Evolutionary conservation across 2,329 filamentous ascomycete species (phyloP), one percentile per base, ranked within the genome.

Genomic region (Diaporthe capsici): DNA sequence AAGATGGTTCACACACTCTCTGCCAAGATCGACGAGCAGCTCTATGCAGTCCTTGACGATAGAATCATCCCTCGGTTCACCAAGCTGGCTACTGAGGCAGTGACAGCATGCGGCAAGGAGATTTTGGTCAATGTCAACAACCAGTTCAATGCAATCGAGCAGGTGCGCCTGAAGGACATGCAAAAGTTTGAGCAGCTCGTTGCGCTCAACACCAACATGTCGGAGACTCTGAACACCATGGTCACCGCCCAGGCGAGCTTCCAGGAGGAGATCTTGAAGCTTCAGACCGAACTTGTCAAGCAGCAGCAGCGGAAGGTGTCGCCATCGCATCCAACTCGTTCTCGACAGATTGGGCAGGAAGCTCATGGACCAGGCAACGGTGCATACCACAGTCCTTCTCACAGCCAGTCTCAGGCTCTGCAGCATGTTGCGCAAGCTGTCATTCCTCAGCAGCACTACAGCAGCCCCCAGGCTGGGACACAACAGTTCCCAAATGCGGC

Each of bases 181-280:
- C 86, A 87, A 78, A 95, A 95, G 88, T 93, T 96, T 75, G 91
- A 94, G 72, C 90, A 94, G 80, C 88, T 96, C n/a, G 88, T 92
- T 10, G 88, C 89, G 20, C 88, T 94, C 42, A 91, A 95, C 6
- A 89, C 89, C 44, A 89, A 90, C 34, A 87, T 96, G 75, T 90
- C 92, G 3, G 91, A 93, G 77, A 94, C 92, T 60, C 88, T 96
- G 34, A 90, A 91, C 53, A 90, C 90, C 17, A 92, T 96, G 92
- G 92, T 92, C 7, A 85, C 90, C 7, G 89, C 90, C 1, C 94
- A 96, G 84, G 85, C 90, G 5, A 89, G 93, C 73, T 91, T 95
- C 78, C 93, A 95, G 82, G 89, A 89, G 57, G 89, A 90, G 78
- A 87, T 92, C 74, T 83, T 92, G 71, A 91, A 90, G 82, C 85